A percentile compares a stretch with the other conserved stretches of the same genome.
Evolutionary conservation across 108 stramenopile species (phyloP).

Genomic region (Mediolabrus comicus): DNA sequence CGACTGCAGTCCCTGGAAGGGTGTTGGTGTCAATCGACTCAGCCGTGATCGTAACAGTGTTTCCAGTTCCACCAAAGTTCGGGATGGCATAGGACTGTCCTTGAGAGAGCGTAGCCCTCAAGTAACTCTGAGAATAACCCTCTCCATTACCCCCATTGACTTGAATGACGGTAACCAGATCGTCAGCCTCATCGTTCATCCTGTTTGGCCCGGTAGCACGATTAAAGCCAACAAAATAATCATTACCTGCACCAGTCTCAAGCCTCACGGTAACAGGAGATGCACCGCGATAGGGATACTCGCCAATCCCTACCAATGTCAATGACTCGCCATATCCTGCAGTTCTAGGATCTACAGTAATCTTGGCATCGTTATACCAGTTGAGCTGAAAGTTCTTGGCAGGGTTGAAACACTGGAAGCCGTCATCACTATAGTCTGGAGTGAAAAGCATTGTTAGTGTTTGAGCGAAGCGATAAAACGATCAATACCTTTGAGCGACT

Average conservation of each 20-base stretch:
- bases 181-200: neutral
- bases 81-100: neutral
- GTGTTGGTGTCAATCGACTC: constrained; percentile 4
- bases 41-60: neutral
- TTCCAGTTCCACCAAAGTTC: constrained; percentile 12
- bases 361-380: neutral
- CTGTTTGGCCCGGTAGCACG: constrained; percentile 3
- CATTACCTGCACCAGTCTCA: constrained; percentile 18
- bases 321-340: neutral
- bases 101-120: neutral
- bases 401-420: neutral
- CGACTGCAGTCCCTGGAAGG: constrained; percentile 16
- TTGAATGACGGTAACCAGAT: constrained; percentile 1
- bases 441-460: no score
- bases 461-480: no score
- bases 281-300: neutral
- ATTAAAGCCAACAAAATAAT: constrained; percentile 27
- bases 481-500: no score
- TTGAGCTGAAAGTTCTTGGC: constrained; percentile 4
- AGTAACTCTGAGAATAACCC: constrained; percentile 9
- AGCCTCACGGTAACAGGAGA: constrained; percentile 21
- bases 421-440: neutral
- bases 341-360: neutral
- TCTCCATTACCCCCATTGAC: constrained; percentile 4
- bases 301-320: neutral